Evolutionary conservation across 1,284 basidiomycete genomes (phyloP).

Genomic region (Ceratobasidium sp.): DNA sequence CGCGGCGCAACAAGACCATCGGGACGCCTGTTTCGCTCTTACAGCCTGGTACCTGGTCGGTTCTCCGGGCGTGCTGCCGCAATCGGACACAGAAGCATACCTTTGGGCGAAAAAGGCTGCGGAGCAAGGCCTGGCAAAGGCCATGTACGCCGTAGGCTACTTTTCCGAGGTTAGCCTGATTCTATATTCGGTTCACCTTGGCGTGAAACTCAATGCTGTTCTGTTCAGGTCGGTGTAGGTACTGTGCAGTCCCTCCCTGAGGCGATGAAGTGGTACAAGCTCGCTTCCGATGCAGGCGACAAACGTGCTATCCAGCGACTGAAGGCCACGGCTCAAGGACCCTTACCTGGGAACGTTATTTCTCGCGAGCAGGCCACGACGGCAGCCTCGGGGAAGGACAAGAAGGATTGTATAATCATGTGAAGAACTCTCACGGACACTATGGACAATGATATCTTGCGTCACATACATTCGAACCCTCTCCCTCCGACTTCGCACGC

Average conservation of each 20-base stretch:
- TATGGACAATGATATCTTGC: background rate
- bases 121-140: slow-evolving; percentile 88
- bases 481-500: background rate
- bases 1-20: slow-evolving; percentile 95
- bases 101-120: slow-evolving; percentile 94
- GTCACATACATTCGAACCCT: background rate
- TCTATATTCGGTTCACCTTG: background rate
- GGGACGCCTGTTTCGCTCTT: slow-evolving; percentile 96
- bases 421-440: slow-evolving; percentile 52
- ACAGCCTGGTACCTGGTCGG: slow-evolving; percentile 99
- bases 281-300: slow-evolving; percentile 93
- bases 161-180: slow-evolving; percentile 76
- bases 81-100: slow-evolving; percentile 97
- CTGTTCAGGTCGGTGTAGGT: slow-evolving; percentile 77
- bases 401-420: slow-evolving; percentile 83
- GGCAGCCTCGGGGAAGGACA: slow-evolving; percentile 59
- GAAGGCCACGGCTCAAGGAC: slow-evolving; percentile 66
- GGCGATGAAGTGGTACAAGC: slow-evolving; percentile 86
- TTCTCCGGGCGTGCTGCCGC: slow-evolving; percentile 95
- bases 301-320: slow-evolving; percentile 91
- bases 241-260: slow-evolving; percentile 73
- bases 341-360: slow-evolving; percentile 46
- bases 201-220: background rate
- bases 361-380: slow-evolving; percentile 53
- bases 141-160: slow-evolving; percentile 97